Percentiles rank a stretch among this genome's conserved stretches.
These are phyloP conservation scores for Aureoboletus auriporus DNA, from an alignment of 768 basidiomycete species.

Conservation along the genomic window DNA sequence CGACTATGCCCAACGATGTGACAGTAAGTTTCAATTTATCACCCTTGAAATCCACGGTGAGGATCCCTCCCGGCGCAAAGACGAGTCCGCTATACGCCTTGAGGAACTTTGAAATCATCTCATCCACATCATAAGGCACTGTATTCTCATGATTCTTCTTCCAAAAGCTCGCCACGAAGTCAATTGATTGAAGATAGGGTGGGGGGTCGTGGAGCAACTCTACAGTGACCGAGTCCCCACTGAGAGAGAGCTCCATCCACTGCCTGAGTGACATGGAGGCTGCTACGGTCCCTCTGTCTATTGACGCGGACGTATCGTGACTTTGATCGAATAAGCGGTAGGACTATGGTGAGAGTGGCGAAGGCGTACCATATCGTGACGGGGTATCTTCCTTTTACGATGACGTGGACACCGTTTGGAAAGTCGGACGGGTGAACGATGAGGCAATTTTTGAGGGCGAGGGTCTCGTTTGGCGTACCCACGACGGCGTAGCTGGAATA, in stretches of 20 bases:
- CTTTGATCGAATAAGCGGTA: slow-evolving; percentile 40
- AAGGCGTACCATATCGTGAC: slow-evolving; percentile 67
- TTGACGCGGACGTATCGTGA: slow-evolving; percentile 71
- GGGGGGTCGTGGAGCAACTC: slow-evolving; percentile 53
- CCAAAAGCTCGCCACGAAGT: slow-evolving; percentile 73
- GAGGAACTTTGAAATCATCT: slow-evolving; percentile 72
- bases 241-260: slow-evolving; percentile 83
- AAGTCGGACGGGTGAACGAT: slow-evolving; percentile 82
- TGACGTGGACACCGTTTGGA: slow-evolving; percentile 63
- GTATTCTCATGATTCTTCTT: slow-evolving; percentile 49
- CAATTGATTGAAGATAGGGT: slow-evolving; percentile 70
- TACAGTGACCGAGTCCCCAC: slow-evolving; percentile 73
- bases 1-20: slow-evolving; percentile 54
- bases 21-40: slow-evolving; percentile 74
- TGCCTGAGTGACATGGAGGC: slow-evolving; percentile 75
- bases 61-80: slow-evolving; percentile 61
- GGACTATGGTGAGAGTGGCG: background rate
- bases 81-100: slow-evolving; percentile 71
- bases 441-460: slow-evolving; percentile 79
- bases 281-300: slow-evolving; percentile 70
- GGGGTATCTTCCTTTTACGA: slow-evolving; percentile 68
- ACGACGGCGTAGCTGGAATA: slow-evolving; percentile 51
- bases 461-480: slow-evolving; percentile 54
- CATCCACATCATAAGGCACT: slow-evolving; percentile 83
- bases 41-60: slow-evolving; percentile 88